These are phyloP conservation scores for Helicostylum pulchrum DNA, from an alignment of 192 early-diverging fungal genomes.

Conservation along the genomic window DNA sequence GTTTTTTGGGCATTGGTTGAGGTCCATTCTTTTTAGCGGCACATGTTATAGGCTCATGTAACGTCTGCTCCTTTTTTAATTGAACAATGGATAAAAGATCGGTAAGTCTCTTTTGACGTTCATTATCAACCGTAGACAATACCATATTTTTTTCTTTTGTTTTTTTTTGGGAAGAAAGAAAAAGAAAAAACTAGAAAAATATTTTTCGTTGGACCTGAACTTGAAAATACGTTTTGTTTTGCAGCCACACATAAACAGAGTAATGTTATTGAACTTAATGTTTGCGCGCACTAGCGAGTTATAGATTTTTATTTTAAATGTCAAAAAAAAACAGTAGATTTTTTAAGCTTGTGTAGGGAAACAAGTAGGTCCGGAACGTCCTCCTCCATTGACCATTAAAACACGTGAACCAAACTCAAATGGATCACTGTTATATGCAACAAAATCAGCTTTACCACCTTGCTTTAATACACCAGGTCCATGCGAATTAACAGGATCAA, in stretches of 20 bases:
- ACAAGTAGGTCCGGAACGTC: conserved; percentile 27
- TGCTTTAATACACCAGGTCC: conserved; percentile 24
- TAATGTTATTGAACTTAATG: too few species aligned
- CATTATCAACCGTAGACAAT: neutral
- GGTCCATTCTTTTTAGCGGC: neutral
- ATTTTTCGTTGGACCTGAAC: too few species aligned
- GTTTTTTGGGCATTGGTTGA: neutral
- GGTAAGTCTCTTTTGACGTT: conserved; percentile 10
- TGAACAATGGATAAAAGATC: conserved; percentile 12
- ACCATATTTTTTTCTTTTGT: neutral
- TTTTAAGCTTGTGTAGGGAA: neutral
- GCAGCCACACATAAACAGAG: too few species aligned
- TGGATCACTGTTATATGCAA: conserved; percentile 65
- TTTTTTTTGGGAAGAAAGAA: neutral
- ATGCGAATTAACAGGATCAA: conserved; percentile 1
- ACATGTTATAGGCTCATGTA: neutral
- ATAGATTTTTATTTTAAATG: too few species aligned
- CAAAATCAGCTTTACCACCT: conserved; percentile 46
- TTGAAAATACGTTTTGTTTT: too few species aligned
- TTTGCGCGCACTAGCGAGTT: too few species aligned
- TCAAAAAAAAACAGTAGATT: too few species aligned
- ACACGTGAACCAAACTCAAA: conserved; percentile 63
- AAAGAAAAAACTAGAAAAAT: neutral
- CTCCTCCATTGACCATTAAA: conserved; percentile 58
- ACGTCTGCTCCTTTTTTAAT: neutral